These are phyloP conservation scores for Setaria italica DNA, from an alignment of 202 grass and related monocot genomes.

Conservation along the genomic window DNA sequence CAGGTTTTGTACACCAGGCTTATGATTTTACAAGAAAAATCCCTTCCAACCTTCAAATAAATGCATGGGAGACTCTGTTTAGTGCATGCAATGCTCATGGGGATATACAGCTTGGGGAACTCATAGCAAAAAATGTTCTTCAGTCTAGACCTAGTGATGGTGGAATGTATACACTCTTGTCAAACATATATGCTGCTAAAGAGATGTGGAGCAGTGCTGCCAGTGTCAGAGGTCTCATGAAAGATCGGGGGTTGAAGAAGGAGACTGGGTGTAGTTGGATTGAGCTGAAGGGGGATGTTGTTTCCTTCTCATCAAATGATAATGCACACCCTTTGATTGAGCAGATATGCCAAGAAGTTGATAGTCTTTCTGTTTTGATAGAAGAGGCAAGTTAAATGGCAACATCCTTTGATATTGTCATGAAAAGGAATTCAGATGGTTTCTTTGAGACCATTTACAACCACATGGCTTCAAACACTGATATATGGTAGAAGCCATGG, in stretches of 20 bases:
- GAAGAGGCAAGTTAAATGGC: slow-evolving; percentile 33
- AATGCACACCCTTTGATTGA: slow-evolving; percentile 54
- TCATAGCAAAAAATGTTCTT: slow-evolving; percentile 63
- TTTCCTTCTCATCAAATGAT: slow-evolving; percentile 76
- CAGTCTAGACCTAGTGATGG: slow-evolving; percentile 61
- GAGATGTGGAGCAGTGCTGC: slow-evolving; percentile 69
- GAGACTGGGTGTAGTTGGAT: slow-evolving; percentile 82
- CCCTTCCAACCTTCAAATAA: slow-evolving; percentile 58
- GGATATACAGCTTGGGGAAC: slow-evolving; percentile 67
- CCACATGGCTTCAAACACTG: slow-evolving; percentile 24
- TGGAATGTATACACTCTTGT: slow-evolving; percentile 75
- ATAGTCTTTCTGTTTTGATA: slow-evolving; percentile 65
- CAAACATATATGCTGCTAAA: slow-evolving; percentile 81
- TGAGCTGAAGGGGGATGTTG: slow-evolving; percentile 64
- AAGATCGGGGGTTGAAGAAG: slow-evolving; percentile 69
- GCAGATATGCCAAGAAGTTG: slow-evolving; percentile 58
- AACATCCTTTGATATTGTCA: slow-evolving; percentile 27
- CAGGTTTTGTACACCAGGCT: slow-evolving; percentile 65
- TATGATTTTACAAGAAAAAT: slow-evolving; percentile 65
- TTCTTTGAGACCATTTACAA: slow-evolving; percentile 20
- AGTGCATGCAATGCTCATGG: slow-evolving; percentile 75
- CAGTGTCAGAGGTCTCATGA: slow-evolving; percentile 65
- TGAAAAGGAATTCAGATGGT: slow-evolving; percentile 18
- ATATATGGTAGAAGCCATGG: slow-evolving; percentile 2
- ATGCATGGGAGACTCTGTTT: slow-evolving; percentile 81